Conservation (phyloP, 345 rosid genomes). For the Gynandropsis gynandra region DNA sequence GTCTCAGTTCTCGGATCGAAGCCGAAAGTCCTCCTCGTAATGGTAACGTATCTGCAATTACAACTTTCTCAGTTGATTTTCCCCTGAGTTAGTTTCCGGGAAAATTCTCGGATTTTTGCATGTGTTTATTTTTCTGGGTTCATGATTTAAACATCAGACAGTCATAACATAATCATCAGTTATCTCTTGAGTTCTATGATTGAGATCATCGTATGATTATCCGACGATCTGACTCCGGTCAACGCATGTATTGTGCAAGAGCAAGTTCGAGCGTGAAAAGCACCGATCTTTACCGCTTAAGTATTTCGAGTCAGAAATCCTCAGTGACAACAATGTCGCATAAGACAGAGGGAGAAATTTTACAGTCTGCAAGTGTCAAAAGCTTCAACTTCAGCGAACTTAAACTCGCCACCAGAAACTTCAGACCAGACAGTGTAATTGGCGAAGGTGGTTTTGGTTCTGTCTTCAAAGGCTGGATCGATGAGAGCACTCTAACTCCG, state of each 20-base stretch:
- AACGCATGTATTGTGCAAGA: conserved; percentile 23
- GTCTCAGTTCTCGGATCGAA: conserved; percentile 28
- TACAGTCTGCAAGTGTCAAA: conserved; percentile 63
- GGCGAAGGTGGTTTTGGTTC: conserved; percentile 99
- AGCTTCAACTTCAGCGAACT: conserved; percentile 65
- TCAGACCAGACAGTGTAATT: conserved; percentile 85
- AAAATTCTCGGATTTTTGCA: neutral
- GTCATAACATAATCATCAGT: too few species aligned
- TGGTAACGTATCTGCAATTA: conserved; percentile 20
- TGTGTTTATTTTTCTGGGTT: conserved; percentile 5
- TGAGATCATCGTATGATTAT: neutral
- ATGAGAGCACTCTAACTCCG: conserved; percentile 57
- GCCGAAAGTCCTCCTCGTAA: conserved; percentile 14
- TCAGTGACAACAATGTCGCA: conserved; percentile 49
- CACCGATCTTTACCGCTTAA: conserved; percentile 30
- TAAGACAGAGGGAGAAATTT: conserved; percentile 82
- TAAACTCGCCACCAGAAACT: conserved; percentile 70
- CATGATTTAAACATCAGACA: neutral
- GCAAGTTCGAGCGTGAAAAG: conserved; percentile 14
- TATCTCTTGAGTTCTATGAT: too few species aligned
- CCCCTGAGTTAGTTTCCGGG: neutral
- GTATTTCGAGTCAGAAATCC: conserved; percentile 39
- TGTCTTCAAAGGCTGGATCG: conserved; percentile 96
- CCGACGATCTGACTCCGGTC: neutral
- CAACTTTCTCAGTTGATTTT: neutral